Base-by-base conservation (phyloP, 1,284 basidiomycete genomes). In the Quambalaria eucalypti region DNA sequence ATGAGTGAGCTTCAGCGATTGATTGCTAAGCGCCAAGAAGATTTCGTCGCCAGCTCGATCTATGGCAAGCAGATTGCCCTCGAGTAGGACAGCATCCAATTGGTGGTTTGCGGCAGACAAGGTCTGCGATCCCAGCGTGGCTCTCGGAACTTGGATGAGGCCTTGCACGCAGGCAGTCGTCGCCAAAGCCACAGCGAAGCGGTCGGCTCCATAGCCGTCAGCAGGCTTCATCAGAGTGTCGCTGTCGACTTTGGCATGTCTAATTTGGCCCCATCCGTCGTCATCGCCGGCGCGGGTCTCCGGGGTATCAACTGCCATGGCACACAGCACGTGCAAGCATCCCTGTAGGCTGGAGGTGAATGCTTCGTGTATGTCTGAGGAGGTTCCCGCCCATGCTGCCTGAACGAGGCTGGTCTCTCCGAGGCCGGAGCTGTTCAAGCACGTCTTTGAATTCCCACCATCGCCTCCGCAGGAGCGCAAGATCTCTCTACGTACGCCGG, bases 1-100 rank as follows among this genome's bases (percentile, higher is more conserved):
- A 16, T 48, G 29, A 23, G 14, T 29, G 16, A 59, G 48, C n/a
- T 38, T 29, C 7, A 57, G 23, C 10, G 28, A 26, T 7, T 30
- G n/a, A 14, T 42, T 21, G 26, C 23, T 23, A 23, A 31, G 9
- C 26, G 25, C 26, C 4, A 16, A 8, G 14, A 39, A 38, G 33
- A 50, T 28, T 16, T 25, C 30, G 23, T 16, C 16, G 12, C 12
- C 28, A 10, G 42, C 44, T 53, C 10, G 19, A 16, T 47, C 30
- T 25, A 50, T 47, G 7, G 30, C 40, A 28, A 25, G 10, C 2
- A 54, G 55, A 19, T 51, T 19, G 6, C 23, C 51, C 25, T 53
- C 51, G 10, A 46, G 29, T 10, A 49, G n/a, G 9, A 51, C 16
- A 14, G 23, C 19, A 12, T 51, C 47, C 19, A 26, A 10, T n/a